Evolutionary conservation across 176 grass and related monocot species (phyloP).

Genomic region (Cenchrus purpureus): DNA sequence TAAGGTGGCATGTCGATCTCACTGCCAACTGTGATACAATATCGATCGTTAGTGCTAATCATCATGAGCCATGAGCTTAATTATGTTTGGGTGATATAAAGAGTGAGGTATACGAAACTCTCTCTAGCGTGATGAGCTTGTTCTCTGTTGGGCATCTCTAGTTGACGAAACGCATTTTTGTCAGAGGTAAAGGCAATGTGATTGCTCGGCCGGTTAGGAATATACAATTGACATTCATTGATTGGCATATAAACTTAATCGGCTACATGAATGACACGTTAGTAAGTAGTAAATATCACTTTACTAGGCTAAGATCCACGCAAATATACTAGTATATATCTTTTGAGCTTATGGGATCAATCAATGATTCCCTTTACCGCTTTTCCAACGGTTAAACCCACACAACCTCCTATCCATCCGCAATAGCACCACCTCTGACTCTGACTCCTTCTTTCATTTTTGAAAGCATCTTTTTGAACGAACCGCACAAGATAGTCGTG

Average conservation of each 20-base stretch:
- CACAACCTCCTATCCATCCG: background rate
- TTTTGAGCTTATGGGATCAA: constrained; percentile 3
- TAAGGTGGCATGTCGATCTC: constrained; percentile 29
- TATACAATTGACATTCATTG: background rate
- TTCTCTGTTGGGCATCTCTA: background rate
- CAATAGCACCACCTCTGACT: background rate
- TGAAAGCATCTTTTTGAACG: background rate
- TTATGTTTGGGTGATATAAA: background rate
- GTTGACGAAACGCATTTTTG: background rate
- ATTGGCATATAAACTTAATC: background rate
- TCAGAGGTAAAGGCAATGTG: background rate
- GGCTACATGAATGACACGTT: background rate
- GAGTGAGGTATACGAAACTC: constrained; percentile 19
- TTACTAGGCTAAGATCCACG: background rate
- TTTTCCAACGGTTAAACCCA: background rate
- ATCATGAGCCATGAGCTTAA: constrained; percentile 1
- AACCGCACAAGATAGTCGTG: no score
- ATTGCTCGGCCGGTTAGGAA: background rate
- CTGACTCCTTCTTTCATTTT: background rate
- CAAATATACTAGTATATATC: background rate
- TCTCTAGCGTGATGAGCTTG: background rate
- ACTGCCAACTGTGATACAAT: constrained; percentile 8
- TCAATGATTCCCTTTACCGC: background rate
- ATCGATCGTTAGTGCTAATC: constrained; percentile 25
- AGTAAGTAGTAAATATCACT: background rate